Base-by-base conservation (phyloP, 768 basidiomycete species). In the Scleroderma bovista region DNA sequence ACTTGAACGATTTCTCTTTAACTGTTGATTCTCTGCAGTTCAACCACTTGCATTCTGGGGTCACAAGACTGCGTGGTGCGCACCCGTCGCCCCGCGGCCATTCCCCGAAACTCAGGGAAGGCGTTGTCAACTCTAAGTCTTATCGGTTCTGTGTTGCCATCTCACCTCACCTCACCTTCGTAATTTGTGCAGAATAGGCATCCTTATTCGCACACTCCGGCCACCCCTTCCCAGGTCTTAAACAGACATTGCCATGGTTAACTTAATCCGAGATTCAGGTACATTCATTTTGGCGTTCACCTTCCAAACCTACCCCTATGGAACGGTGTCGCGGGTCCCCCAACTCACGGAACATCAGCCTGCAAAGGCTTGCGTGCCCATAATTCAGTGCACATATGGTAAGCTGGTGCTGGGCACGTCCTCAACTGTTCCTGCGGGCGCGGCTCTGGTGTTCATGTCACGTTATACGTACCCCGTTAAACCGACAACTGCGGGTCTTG, bases 281-380 rank as follows among this genome's bases (percentile, higher is more conserved):
- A 42, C 50, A 15, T 29, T 36, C n/a, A 37, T 38, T 22, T 19
- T 23, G 40, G 45, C 20, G 11, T 45, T 29, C 42, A 20, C 33
- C 26, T 46, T 52, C 50, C 24, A 42, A n/a, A 42, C 10, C 3
- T 6, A 13, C 22, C 2, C 11, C 9, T 20, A 60, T 62, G 46
- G 48, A 38, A 12, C 48, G 60, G 62, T 63, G 62, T 48, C 57
- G 1, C 60, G 42, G 61, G 61, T 64, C 61, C 61, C 48, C 15
- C 3, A n/a, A 37, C 36, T 23, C 37, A 36, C 17, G 19, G 16
- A 36, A 23, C 36, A 22, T 16, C 23, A 26, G 36, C 23, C 26
- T 9, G 26, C 8, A 34, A 9, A 19, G 36, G 22, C n/a, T 29
- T 29, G 26, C 9, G 5, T 29, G 9, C 26, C 26, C 26, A 29